Base-by-base conservation (phyloP, 352 stramenopile genomes). In the Phytophthora multivora region DNA sequence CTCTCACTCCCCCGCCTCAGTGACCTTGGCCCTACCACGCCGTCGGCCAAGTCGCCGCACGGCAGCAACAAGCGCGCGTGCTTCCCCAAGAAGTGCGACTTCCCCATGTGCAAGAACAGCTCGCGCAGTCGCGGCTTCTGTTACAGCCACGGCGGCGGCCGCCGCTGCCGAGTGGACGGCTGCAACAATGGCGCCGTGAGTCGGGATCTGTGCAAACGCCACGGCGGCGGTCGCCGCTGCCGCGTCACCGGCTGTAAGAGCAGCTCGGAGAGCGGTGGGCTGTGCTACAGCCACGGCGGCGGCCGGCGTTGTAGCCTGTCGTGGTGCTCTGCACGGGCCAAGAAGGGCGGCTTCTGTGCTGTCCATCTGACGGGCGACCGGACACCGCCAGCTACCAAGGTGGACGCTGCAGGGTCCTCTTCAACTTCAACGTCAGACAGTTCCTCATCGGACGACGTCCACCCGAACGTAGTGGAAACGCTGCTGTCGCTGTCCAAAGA, bases 81-180 rank as follows among this genome's bases (percentile, higher is more conserved):
- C 51, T 85, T 89, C 39, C 82, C 82, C 16, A 91, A 91, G 74
- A 91, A 91, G 55, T 92, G 83, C 63, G 81, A 90, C 68, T 92
- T 92, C 43, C 83, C 83, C 8, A 85, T 92, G 79, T 92, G 83
- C 75, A 89, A 89, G 67, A 92, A 92, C 79, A 86, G 75, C 56
- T 88, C 83, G 15, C 80, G 83, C 40, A 89, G 77, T 52, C 83
- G 83, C 38, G 83, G 83, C 42, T 92, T 90, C 63, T 92, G 83
- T 62, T 92, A 92, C 75, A 89, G 77, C 51, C 83, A 92, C 49
- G 83, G 83, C 15, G 83, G 83, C 8, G 83, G 83, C 1, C 71
- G 83, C 0, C 79, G 83, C 26, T 92, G 83, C 53, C 63, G 80
- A 13, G 73, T 90, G 39, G 77, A 90, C 47, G 76, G 73, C 23